Evolutionary conservation across 2,329 filamentous ascomycete genomes (phyloP), one percentile per base, ranked within the genome.

Genomic region (Graphium sp.): DNA sequence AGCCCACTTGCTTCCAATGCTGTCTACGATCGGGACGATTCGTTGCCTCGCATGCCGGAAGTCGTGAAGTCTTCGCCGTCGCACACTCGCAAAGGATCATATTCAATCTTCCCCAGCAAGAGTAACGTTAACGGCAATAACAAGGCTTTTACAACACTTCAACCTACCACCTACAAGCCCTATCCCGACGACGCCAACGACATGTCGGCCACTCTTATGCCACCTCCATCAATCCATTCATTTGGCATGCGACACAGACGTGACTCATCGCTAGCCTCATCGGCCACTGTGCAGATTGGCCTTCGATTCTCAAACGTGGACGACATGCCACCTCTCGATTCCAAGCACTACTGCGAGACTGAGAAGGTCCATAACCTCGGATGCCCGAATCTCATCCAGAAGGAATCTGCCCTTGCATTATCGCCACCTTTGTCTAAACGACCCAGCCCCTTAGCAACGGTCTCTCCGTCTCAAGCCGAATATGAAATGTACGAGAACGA

Each of bases 241-340:
- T n/a, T n/a, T n/a, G 48, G 47, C 5, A 42, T 45, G 10, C 53
- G 58, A n/a, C 65, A 66, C 41, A 52, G 55, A 12, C 60, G 73
- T 24, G 58, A 69, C 33, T 72, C 70, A 5, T 81, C 74, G 1
- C 56, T 71, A 23, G 58, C 57, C 11, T 79, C 74, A 24, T 67
- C 67, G 7, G 73, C 73, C 15, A 80, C 74, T 1, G 74, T 81
- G 8, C 74, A 79, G 42, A 80, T 81, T 29, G 75, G 74, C 2
- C 55, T 81, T 11, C 65, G 75, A 8, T 56, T 81, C 31, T 80
- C 74, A 16, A 69, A 61, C 30, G 58, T 65, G 18, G 52, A 60
- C 10, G 62, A 68, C 36, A 57, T 67, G 35, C 48, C 52, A 1
- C 51, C 50, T 11, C 41, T 50, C 12, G 39, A 47, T 22, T 45